Evolutionary conservation across 2,329 filamentous ascomycete genomes (phyloP), one percentile per base, ranked within the genome.

Genomic region (Apiospora arundinis): DNA sequence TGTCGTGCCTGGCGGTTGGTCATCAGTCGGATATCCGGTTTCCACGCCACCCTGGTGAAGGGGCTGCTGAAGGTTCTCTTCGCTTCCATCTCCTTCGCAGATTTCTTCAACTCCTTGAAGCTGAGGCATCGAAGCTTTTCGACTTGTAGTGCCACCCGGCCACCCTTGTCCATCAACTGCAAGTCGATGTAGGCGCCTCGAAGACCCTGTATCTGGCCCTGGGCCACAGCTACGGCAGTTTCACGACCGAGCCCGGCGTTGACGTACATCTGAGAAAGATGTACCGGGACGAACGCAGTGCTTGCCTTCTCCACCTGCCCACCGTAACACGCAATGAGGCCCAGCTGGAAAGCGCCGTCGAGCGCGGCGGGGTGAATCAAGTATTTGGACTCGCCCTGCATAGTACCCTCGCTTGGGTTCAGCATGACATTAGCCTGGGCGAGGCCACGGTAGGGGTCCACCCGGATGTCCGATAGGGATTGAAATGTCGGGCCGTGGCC

Each of bases 21-120:
- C 60, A 75, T 46, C 14, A 52, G 65, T 28, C 74, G 75, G 21
- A 77, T 73, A 56, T 78, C 76, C 4, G 77, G 77, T 70, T 74
- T 74, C 74, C 73, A 75, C 11, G 68, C 69, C 7, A 76, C 37
- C 0, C 74, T 48, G 16, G 69, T 69, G 49, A 74, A 74, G 12
- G 74, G 74, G 70, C 74, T 74, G 68, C 70, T 72, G 45, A 73
- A 74, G 11, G 70, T 46, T 60, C 70, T 71, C 49, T 70, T 32
- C 25, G 40, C 66, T 12, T 45, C 68, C 4, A 28, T 45, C 21
- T 63, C 32, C n/a, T 52, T 69, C n/a, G 48, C 73, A 23, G 42
- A 69, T 42, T 60, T 67, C 52, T 28, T 40, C 5, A 32, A 46
- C 11, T 72, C 32, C 21, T 46, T 69, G 52, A 40, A 71, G 37